These are phyloP conservation scores for Wallemia hederae DNA, from an alignment of 1,284 basidiomycete genomes.

Conservation along the genomic window DNA sequence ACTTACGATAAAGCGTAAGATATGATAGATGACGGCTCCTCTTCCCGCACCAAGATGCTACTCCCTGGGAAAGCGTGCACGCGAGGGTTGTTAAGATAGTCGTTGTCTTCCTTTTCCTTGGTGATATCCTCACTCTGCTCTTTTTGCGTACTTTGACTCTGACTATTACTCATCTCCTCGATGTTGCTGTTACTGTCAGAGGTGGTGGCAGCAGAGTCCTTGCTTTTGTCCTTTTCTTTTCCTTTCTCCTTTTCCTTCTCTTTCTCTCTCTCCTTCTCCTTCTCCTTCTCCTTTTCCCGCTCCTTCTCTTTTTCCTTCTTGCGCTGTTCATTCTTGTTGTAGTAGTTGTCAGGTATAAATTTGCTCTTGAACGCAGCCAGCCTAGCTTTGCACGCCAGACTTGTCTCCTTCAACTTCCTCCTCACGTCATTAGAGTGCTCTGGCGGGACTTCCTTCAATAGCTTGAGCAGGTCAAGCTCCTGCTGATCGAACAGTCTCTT, in stretches of 20 bases:
- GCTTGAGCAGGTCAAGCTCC: not conserved
- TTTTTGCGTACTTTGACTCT: not conserved
- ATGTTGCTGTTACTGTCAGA: no score
- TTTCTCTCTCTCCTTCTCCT: not conserved
- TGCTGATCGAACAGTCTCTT: not conserved
- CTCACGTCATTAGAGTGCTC: not conserved
- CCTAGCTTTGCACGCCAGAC: not conserved
- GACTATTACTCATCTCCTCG: not conserved
- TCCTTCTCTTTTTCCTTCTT: slow-evolving; percentile 1
- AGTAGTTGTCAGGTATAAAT: not conserved
- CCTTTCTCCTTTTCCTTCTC: not conserved
- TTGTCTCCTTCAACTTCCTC: not conserved
- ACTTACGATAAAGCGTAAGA: not conserved
- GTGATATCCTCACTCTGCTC: not conserved
- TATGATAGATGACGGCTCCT: not conserved
- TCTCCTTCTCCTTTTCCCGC: not conserved
- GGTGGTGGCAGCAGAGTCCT: not conserved
- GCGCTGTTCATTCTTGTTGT: not conserved
- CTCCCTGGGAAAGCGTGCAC: slow-evolving; percentile 1
- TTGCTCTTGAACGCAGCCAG: not conserved
- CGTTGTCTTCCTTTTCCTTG: not conserved
- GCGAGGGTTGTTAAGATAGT: not conserved
- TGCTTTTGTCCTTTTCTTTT: not conserved
- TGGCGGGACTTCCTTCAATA: not conserved
- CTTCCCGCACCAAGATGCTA: not conserved